A percentile compares a stretch with the other conserved stretches of the same genome.
Evolutionary conservation across 148 eudicot species (phyloP).

Genomic region (Hydrangea macrophylla): DNA sequence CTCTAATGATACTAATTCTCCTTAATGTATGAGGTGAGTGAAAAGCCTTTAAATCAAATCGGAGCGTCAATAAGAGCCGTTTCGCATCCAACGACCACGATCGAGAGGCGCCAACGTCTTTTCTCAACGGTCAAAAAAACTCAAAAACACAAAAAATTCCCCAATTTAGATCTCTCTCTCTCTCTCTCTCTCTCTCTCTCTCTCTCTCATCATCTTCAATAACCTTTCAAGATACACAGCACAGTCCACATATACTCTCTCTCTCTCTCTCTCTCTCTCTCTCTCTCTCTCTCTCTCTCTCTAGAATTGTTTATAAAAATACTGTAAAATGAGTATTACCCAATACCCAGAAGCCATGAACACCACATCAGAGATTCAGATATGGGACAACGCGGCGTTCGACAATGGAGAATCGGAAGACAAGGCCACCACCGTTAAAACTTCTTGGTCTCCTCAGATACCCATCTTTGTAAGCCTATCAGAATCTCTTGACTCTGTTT

Average conservation of each 20-base stretch:
- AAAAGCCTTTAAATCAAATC: conserved; percentile 24
- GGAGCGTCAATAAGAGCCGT: conserved; percentile 45
- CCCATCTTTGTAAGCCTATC: conserved; percentile 24
- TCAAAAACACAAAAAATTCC: conserved; percentile 17
- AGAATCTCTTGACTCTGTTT: conserved; percentile 44
- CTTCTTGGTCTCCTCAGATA: conserved; percentile 33
- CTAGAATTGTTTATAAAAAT: not conserved
- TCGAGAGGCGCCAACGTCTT: conserved; percentile 36
- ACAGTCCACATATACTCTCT: conserved; percentile 1
- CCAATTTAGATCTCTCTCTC: not conserved
- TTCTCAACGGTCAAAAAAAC: conserved; percentile 49
- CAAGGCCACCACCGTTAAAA: conserved; percentile 11
- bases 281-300: conserved; percentile 1
- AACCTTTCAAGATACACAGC: conserved; percentile 19
- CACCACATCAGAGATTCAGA: conserved; percentile 47
- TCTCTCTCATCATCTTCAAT: not conserved
- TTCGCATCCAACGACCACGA: conserved; percentile 36
- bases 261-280: no score
- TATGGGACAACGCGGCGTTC: conserved; percentile 80
- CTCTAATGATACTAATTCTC: no score
- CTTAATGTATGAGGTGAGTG: no score
- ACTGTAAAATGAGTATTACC: conserved; percentile 36
- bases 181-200: not conserved
- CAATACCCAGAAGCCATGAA: conserved; percentile 44
- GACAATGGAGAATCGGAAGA: conserved; percentile 50